Base-by-base conservation (phyloP, 1,284 basidiomycete genomes). In the Microbotryum scabiosae region DNA sequence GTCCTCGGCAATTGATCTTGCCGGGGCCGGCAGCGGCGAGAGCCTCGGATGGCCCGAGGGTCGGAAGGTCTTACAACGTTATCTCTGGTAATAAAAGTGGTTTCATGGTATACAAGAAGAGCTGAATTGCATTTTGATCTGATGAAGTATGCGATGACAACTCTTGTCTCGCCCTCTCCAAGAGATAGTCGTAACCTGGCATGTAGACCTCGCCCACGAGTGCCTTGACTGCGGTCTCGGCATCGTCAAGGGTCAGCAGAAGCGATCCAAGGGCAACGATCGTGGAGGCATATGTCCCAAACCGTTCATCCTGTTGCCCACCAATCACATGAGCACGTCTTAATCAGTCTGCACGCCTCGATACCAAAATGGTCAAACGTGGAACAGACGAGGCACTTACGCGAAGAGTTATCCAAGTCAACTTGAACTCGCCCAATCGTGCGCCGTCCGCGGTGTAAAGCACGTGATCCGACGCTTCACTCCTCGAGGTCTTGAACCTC, bases 161-260 rank as follows among this genome's bases (percentile, higher is more conserved):
- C 16, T 41, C 36, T 18, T 41, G 36, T 12, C 36, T 41, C 12
- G 16, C 36, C 16, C 36, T 12, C 14, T 41, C 36, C 36, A 41
- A 0, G 36, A 41, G 36, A 41, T 41, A 41, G 12, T 41, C 36
- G 36, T 41, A 41, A 18, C 36, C 36, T 5, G 36, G 36, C 14
- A 41, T 41, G 36, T 41, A 18, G 30, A 57, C 44, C 56, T 56
- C 57, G n/a, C 62, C 65, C 2, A 64, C 55, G 2, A 66, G 46
- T 3, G 32, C 14, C 58, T 64, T 64, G 36, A 56, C 47, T 6
- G 50, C 56, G 5, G 20, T 6, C 36, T 66, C 65, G 28, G 58
- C 25, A 49, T 60, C 62, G 28, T 66, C 65, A 7, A 58, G 16
- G 5, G 60, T 57, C 26, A 57, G 45, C n/a, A 66, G 46, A n/a